Percentiles rank a stretch among this genome's conserved stretches.
Conservation (phyloP, 2,329 filamentous ascomycete species). For the Colletotrichum spaethianum region DNA sequence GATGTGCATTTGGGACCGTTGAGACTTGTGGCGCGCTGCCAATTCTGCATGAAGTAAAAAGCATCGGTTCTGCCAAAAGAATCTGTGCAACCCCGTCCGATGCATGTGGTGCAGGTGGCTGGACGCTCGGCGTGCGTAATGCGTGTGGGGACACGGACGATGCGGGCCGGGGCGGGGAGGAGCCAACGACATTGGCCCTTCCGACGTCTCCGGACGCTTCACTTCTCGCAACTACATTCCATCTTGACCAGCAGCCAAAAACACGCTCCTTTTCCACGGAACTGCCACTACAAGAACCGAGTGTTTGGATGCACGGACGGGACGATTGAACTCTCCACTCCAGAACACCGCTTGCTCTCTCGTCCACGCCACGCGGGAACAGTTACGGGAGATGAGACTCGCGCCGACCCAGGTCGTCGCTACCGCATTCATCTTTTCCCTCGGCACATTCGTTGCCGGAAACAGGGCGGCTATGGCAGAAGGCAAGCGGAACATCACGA, state of each 20-base stretch:
- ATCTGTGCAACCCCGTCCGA: constrained; percentile 1
- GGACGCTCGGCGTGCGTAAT: constrained; percentile 8
- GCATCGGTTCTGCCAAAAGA: background rate
- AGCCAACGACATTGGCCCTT: background rate
- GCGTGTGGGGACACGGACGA: background rate
- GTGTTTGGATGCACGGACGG: background rate
- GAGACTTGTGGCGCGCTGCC: background rate
- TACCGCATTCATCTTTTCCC: background rate
- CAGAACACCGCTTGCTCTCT: too few species aligned
- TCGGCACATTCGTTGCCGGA: background rate
- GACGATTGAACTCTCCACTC: too few species aligned
- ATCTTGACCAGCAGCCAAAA: background rate
- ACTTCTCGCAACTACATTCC: background rate
- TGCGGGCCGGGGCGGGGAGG: background rate
- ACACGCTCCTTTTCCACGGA: background rate
- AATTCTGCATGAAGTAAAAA: background rate
- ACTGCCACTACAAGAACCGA: background rate
- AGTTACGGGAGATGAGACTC: background rate
- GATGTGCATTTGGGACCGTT: background rate
- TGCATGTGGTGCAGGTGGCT: background rate
- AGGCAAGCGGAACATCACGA: constrained; percentile 49
- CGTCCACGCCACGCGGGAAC: background rate
- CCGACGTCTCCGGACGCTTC: background rate
- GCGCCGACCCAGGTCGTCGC: background rate
- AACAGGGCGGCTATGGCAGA: background rate